Base-by-base conservation (phyloP, 129 eudicot genomes). In the Artemisia tridentata region DNA sequence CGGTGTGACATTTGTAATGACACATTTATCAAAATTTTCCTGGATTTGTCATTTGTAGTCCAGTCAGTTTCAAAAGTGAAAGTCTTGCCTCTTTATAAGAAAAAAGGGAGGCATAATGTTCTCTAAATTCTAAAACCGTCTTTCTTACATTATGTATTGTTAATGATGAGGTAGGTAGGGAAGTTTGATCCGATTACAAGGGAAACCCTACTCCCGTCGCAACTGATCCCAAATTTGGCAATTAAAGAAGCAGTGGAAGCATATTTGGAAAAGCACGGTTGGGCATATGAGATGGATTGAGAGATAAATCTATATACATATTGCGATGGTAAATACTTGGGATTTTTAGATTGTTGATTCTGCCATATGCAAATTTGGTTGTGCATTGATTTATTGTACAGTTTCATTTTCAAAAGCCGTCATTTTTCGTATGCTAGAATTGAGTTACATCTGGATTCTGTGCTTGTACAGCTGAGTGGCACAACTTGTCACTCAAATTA, bases 121-220 rank as follows among this genome's bases (percentile, higher is more conserved):
- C 41, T 73, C 17, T n/a, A 17, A 63, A 51, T 63, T 34, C 1
- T 34, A 34, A 56, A 56, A 23, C 20, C 50, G 51, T 41, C 27
- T 51, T 50, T 72, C 72, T 71, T 71, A 71, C 29, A n/a, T 71
- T 58, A 13, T 71, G 6, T 20, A 54, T 21, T 23, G 54, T 8
- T n/a, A 20, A 21, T 50, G 38, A 27, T 43, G 61, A 21, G 25
- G 13, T 76, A 95, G 99, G 99, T 95, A 77, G 99, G 99, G 16
- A 78, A 81, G 51, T 90, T 95, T 68, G 99, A 90, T 72, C 99
- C 99, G 5, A 72, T 86, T 5, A 95, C 97, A 3, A 93, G 97
- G 17, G 88, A 85, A 63, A 74, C 86, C 1, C 96, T 95, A n/a
- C 47, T 69, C 60, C 62, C 68, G 29, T 74, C 78, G 29, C 97